Base-by-base conservation (phyloP, 2,329 filamentous ascomycete genomes). In the Botrytis porri region DNA sequence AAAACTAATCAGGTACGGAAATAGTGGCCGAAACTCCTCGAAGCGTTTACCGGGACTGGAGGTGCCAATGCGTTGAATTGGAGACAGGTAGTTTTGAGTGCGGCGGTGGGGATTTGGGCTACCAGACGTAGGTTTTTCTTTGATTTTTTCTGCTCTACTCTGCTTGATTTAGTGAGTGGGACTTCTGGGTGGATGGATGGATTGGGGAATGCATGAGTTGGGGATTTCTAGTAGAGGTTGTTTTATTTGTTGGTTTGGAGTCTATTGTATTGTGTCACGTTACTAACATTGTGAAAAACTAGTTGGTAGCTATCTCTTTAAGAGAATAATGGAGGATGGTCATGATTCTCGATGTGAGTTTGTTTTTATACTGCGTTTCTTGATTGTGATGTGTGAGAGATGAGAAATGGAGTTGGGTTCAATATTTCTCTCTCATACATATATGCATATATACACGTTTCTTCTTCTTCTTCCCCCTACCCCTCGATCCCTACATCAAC, bases 61-160 rank as follows among this genome's bases (percentile, higher is more conserved):
- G 82, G 82, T 61, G 67, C 75, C 3, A 76, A 77, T 74, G 81
- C 83, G 4, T 83, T 87, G 80, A 90, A 91, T 81, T 93, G 90
- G 90, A 84, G 90, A 80, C 87, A 89, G 74, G 84, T 87, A 1
- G 82, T 85, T 22, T 77, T 89, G 74, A 87, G 84, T 75, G 84
- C 84, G 12, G 86, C 86, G 7, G 87, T 89, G n/a, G 83, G 84
- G 2, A 78, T 91, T 35, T 93, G 90, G 90, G 88, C 89, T 41
- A 83, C 86, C 4, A 80, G 90, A 79, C 81, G 89, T 90, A 83
- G 71, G 85, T 81, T 57, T 62, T 59, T 22, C 25, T 51, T n/a
- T 22, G n/a, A 4, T 54, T 18, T 29, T 22, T 48, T 16, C 41
- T 43, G 6, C 35, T 43, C n/a, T n/a, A 1, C 8, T n/a, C 48